Evolutionary conservation across 345 rosid species (phyloP), one percentile per base, ranked within the genome.

Genomic region (Populus deltoides): DNA sequence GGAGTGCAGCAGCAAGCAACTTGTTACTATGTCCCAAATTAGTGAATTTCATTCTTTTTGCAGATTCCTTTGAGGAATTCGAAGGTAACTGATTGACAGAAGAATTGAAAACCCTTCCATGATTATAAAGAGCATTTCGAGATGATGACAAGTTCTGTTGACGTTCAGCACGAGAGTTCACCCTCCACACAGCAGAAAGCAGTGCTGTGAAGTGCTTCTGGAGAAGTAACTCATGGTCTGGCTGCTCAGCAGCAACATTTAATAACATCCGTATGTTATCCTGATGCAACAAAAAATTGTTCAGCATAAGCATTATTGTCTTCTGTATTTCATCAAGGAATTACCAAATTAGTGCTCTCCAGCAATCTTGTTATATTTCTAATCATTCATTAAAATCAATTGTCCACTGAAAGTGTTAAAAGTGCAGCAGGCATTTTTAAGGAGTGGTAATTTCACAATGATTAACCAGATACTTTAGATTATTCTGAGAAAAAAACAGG

Each of bases 171-270:
- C 49, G 78, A 68, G 84, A 75, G 12, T 81, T 81, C 66, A 55
- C 82, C 90, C 87, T 90, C 99, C 99, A 92, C 33, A 89, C 88
- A 22, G 98, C 83, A 75, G 98, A 87, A 73, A 97, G 92, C 81
- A 97, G 82, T 68, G 93, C 93, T 10, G 94, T 86, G 80, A 92
- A 97, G 87, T 97, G 99, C 83, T 83, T 92, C 83, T 92, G 99
- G 72, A 97, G 93, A 70, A 97, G 97, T 75, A 88, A 87, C 86
- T 97, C 99, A 38, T 85, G 86, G 83, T 97, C 97, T 74, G 91
- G 92, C 86, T 87, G 92, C 81, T 90, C 96, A 66, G 92, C 83
- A 72, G 90, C 88, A 86, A 91, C 86, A 81, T 86, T 87, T 80
- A 97, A 83, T 70, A 97, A 92, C 83, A 80, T 79, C 75, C 89